Percentiles rank a stretch among this genome's conserved stretches.
These are phyloP conservation scores for Corymbia calophylla DNA, from an alignment of 441 rosid species.

Conservation along the genomic window DNA sequence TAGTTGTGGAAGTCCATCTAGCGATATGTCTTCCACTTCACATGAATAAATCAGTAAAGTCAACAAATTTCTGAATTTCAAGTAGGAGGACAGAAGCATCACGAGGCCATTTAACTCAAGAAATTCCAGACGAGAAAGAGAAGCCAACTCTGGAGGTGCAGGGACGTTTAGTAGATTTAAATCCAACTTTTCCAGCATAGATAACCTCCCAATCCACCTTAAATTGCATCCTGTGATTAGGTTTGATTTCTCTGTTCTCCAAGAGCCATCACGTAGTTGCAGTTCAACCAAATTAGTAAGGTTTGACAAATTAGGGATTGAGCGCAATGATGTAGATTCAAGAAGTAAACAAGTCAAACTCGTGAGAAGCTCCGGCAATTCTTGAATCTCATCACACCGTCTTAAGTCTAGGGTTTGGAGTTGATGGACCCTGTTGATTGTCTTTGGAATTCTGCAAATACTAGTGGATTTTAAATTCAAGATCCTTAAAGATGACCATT, in stretches of 20 bases:
- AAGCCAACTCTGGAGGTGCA: neutral
- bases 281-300: neutral
- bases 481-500: no score
- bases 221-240: neutral
- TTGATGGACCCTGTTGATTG: neutral
- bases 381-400: neutral
- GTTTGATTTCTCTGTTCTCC: accelerated
- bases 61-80: no score
- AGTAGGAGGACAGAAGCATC: neutral
- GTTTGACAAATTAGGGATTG: neutral
- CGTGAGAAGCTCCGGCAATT: neutral
- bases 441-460: no score
- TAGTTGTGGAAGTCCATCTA: no score
- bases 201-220: neutral
- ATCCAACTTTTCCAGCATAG: neutral
- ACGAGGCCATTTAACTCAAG: no score
- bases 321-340: neutral
- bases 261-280: neutral
- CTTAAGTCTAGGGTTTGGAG: neutral
- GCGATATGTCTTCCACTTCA: no score
- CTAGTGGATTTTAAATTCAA: no score
- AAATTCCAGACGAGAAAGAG: neutral
- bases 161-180: neutral
- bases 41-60: no score
- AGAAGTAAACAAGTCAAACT: neutral